A percentile compares a stretch with the other conserved stretches of the same genome.
These are phyloP conservation scores for Mastigamoeba balamuthi DNA, from an alignment of 78 protist species.

Conservation along the genomic window DNA sequence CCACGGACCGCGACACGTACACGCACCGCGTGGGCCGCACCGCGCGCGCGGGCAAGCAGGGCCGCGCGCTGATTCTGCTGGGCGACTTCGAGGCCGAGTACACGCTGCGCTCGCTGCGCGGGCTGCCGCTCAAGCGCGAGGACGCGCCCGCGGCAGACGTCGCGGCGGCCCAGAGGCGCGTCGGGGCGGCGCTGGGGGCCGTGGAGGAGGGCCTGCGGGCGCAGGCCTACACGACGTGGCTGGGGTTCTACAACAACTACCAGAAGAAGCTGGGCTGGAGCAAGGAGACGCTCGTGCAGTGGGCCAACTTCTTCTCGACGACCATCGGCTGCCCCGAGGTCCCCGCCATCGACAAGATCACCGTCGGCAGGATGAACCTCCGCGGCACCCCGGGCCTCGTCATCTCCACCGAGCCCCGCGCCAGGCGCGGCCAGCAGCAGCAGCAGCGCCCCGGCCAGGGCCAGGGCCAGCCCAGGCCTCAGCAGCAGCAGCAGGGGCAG, in stretches of 20 bases:
- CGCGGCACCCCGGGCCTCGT: constrained; percentile 23
- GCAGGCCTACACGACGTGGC: constrained; percentile 27
- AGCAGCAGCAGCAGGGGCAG: no score
- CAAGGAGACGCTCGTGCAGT: neutral
- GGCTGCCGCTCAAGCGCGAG: no score
- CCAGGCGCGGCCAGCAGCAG: no score
- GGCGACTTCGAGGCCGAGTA: neutral
- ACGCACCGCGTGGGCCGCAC: no score
- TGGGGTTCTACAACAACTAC: constrained; percentile 40
- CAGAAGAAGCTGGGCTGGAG: neutral
- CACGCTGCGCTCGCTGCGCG: neutral
- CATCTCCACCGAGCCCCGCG: no score
- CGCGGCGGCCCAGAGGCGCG: no score
- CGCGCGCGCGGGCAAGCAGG: no score
- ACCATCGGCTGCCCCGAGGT: neutral
- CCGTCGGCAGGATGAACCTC: constrained; percentile 46
- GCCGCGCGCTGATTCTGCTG: constrained; percentile 25
- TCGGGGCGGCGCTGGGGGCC: neutral
- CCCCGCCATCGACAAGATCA: constrained; percentile 20
- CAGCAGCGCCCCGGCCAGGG: no score
- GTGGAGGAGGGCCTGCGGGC: neutral
- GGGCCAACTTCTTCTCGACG: constrained; percentile 5
- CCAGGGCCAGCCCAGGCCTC: no score
- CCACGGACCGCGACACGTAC: constrained; percentile 35
- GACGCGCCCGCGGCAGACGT: no score